These are phyloP conservation scores for Hevea brasiliensis DNA, from an alignment of 345 rosid genomes.

Conservation along the genomic window DNA sequence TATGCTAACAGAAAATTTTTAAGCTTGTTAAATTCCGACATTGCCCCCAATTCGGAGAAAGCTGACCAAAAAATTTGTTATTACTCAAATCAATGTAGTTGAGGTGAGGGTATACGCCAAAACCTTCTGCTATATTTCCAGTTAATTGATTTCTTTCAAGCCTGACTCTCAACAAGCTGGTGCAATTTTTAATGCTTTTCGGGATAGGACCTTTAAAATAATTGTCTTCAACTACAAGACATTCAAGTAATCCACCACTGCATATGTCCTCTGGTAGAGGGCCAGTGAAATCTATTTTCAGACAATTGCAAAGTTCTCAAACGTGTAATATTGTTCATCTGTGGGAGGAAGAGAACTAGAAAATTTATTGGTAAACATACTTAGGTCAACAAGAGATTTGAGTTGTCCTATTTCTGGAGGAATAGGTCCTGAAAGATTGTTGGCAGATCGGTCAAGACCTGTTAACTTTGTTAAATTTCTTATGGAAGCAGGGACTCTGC, in stretches of 20 bases:
- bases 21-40: not conserved
- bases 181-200: not conserved
- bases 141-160: not conserved
- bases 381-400: not conserved
- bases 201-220: not conserved
- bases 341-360: not conserved
- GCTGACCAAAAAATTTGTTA: conserved; percentile 9
- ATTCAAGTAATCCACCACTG: not conserved
- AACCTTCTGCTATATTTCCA: not conserved
- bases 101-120: not conserved
- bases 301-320: not conserved
- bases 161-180: not conserved
- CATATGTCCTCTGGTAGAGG: not conserved
- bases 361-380: not conserved
- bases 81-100: not conserved
- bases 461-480: not conserved
- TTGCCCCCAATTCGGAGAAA: conserved; percentile 6
- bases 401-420: conserved; percentile 3
- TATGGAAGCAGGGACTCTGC: not conserved
- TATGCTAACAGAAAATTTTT: too few species aligned
- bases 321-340: not conserved
- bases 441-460: fast-evolving
- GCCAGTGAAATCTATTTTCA: not conserved
- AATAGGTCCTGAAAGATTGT: not conserved
- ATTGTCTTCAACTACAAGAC: not conserved